Base-by-base conservation (phyloP, 2,329 filamentous ascomycete genomes). In the Apiospora rasikravindrae region DNA sequence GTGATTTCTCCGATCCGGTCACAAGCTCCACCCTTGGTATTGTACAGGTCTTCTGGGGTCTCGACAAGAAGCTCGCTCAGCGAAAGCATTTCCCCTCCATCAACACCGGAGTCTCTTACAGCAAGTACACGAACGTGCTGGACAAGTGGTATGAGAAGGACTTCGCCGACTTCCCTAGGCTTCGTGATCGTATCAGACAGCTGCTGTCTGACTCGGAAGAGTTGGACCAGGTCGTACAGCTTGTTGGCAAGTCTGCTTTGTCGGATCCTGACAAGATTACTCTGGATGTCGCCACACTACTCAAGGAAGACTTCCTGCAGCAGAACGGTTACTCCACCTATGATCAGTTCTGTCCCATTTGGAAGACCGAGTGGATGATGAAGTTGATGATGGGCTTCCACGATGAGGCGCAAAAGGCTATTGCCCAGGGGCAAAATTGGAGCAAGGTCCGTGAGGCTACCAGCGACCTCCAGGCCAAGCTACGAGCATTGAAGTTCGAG, bases 281-380 rank as follows among this genome's bases (percentile, higher is more conserved):
- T 0, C 88, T 99, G 70, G 97, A 98, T 81, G 91, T 99, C 74
- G 94, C 96, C 24, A 92, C 90, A 24, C 86, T 99, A 77, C 87
- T 99, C 84, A 99, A 99, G 90, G 96, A 99, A 81, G 96, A 99
- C 83, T 99, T 99, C 87, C 83, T 99, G 81, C 96, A 99, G 85
- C 96, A 99, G 84, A 99, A 99, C 86, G 96, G 96, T 75, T 99
- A 99, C 90, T 96, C 93, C 77, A 94, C 98, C 84, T 98, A 99
- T 82, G 96, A 99, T 82, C 95, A 98, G 86, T 99, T 97, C 91
- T 99, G 96, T 82, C 96, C 96, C 69, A 90, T 99, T 80, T 99
- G 96, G 96, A 99, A 99, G 92, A 99, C 96, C 0, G 93, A 97
- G 83, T 99, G 96, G 92, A 98, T 99, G 96, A 99, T 99, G 96